Percentiles rank a stretch among this genome's conserved stretches.
Evolutionary conservation across 371 early-diverging fungal genomes (phyloP).

Genomic region (Nosema bombycis): DNA sequence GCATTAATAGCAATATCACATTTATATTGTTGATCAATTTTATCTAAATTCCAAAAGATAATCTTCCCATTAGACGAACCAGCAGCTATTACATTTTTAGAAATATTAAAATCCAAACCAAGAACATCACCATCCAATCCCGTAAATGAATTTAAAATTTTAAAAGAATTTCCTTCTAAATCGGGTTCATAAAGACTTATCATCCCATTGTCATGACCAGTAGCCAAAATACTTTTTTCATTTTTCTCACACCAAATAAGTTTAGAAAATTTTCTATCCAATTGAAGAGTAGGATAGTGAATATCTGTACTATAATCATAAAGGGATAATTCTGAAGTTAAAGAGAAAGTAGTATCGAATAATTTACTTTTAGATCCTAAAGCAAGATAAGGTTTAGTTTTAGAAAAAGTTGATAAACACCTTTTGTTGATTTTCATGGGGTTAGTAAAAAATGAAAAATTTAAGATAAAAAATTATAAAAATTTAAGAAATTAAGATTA

Average conservation of each 20-base stretch:
- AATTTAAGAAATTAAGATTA: no score
- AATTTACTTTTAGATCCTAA: slow-evolving; percentile 65
- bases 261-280: slow-evolving; percentile 60
- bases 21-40: slow-evolving; percentile 60
- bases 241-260: slow-evolving; percentile 60
- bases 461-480: neutral
- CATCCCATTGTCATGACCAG: slow-evolving; percentile 60
- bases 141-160: slow-evolving; percentile 20
- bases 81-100: slow-evolving; percentile 60
- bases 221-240: slow-evolving; percentile 48
- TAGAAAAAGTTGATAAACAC: slow-evolving; percentile 59
- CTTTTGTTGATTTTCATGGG: slow-evolving; percentile 63
- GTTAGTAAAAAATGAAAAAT: slow-evolving; percentile 10
- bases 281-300: slow-evolving; percentile 27
- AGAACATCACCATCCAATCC: slow-evolving; percentile 58
- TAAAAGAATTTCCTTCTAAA: slow-evolving; percentile 21
- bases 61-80: slow-evolving; percentile 60
- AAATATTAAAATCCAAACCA: slow-evolving; percentile 60
- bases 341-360: slow-evolving; percentile 63
- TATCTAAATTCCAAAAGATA: slow-evolving; percentile 59
- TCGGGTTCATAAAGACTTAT: slow-evolving; percentile 48
- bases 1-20: slow-evolving; percentile 55
- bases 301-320: slow-evolving; percentile 52
- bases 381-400: slow-evolving; percentile 54
- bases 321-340: slow-evolving; percentile 57